Percentiles rank a stretch among this genome's conserved stretches.
Conservation (phyloP, 352 stramenopile genomes). For the Phytophthora palmivora region DNA sequence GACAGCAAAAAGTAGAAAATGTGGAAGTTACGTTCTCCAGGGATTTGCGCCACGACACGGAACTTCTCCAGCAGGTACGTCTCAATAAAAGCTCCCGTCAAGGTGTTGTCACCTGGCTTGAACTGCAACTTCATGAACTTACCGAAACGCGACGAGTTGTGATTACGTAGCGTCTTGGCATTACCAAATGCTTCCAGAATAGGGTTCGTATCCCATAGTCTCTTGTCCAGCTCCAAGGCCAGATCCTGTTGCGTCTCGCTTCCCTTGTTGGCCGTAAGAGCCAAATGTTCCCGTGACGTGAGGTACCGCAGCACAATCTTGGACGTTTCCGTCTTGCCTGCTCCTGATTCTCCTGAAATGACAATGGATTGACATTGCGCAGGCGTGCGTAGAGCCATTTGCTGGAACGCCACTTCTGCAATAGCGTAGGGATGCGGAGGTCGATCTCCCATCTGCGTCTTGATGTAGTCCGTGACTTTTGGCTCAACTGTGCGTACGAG, state of each 20-base stretch:
- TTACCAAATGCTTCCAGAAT: conserved; percentile 91
- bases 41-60: conserved; percentile 87
- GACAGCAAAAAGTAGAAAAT: conserved; percentile 92
- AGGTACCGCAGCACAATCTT: conserved; percentile 92
- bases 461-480: conserved; percentile 89
- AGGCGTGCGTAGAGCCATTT: conserved; percentile 84
- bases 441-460: conserved; percentile 89
- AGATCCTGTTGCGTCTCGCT: conserved; percentile 58
- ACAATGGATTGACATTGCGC: conserved; percentile 90
- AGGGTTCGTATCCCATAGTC: conserved; percentile 89
- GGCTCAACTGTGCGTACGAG: conserved; percentile 83
- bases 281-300: conserved; percentile 79
- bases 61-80: conserved; percentile 93
- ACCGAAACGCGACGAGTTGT: conserved; percentile 89
- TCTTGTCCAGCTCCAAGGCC: conserved; percentile 84
- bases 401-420: conserved; percentile 89
- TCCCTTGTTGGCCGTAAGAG: conserved; percentile 45
- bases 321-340: conserved; percentile 89
- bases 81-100: conserved; percentile 85
- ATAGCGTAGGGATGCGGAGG: conserved; percentile 86
- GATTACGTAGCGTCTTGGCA: conserved; percentile 89
- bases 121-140: conserved; percentile 94
- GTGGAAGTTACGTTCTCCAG: conserved; percentile 91
- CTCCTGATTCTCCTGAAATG: conserved; percentile 87
- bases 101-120: conserved; percentile 68